Evolutionary conservation across 768 basidiomycete species (phyloP).

Genomic region (Fomitopsis serialis): DNA sequence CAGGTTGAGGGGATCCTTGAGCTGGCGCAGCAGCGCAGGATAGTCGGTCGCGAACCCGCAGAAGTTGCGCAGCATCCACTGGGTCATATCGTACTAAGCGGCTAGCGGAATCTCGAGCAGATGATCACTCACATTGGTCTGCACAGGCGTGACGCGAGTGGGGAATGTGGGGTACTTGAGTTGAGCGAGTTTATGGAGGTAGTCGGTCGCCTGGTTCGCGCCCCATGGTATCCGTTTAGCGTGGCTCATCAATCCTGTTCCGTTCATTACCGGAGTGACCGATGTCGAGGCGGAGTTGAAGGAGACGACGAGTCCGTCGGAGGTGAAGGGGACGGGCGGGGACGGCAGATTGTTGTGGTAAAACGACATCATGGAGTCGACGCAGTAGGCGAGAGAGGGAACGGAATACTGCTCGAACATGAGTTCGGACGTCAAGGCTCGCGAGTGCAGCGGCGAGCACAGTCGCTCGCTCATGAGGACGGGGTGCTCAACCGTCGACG

Average conservation of each 20-base stretch:
- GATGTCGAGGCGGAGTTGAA: constrained; percentile 92
- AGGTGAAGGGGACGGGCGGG: constrained; percentile 31
- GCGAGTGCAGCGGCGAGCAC: constrained; percentile 82
- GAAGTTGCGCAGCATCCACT: constrained; percentile 92
- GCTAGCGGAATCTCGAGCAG: background rate
- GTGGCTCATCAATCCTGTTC: constrained; percentile 78
- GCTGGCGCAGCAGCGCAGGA: constrained; percentile 49
- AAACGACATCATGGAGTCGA: constrained; percentile 92
- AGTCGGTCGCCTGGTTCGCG: constrained; percentile 82
- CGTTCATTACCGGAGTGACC: constrained; percentile 80
- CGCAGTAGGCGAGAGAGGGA: constrained; percentile 80
- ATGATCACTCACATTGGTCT: constrained; percentile 59
- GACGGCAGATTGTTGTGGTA: constrained; percentile 66
- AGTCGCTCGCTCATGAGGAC: constrained; percentile 92
- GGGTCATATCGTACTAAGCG: background rate
- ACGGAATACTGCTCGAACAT: constrained; percentile 92
- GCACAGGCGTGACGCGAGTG: constrained; percentile 68
- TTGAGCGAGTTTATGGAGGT: constrained; percentile 89
- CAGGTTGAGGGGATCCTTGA: constrained; percentile 65
- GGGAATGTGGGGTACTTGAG: constrained; percentile 95
- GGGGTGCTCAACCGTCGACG: constrained; percentile 74
- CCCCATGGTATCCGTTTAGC: constrained; percentile 96
- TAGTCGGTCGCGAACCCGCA: constrained; percentile 85
- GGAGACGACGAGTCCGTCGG: constrained; percentile 83
- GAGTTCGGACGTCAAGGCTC: constrained; percentile 90